Conservation (phyloP, 2,329 filamentous ascomycete species). For the Fusarium sp. region DNA sequence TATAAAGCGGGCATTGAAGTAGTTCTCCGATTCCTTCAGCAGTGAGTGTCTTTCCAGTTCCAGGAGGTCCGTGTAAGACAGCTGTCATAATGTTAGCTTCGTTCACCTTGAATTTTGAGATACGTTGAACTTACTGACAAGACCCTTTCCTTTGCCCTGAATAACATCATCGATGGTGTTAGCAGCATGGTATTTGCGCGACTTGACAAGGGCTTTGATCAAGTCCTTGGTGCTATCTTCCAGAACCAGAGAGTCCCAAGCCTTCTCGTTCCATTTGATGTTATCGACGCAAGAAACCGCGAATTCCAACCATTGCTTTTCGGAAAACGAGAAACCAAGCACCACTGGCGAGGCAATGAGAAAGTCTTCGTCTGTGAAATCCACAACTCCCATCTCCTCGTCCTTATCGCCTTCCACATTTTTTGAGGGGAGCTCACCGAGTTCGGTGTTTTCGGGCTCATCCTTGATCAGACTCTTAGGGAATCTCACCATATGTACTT, state of each 20-base stretch:
- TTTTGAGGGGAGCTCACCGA: conserved; percentile 64
- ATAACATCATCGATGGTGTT: conserved; percentile 87
- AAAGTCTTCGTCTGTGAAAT: conserved; percentile 85
- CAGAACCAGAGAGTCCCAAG: conserved; percentile 85
- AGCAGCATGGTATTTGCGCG: conserved; percentile 84
- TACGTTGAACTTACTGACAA: conserved; percentile 67
- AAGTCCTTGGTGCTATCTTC: conserved; percentile 71
- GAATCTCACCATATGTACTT: conserved; percentile 50
- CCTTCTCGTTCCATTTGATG: conserved; percentile 85
- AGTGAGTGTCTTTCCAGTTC: conserved; percentile 89
- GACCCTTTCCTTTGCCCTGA: conserved; percentile 86
- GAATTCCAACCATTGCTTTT: conserved; percentile 93
- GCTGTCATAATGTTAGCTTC: conserved; percentile 51
- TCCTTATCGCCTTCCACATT: conserved; percentile 3
- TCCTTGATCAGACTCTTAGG: conserved; percentile 50
- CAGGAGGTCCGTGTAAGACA: conserved; percentile 86
- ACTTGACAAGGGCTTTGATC: conserved; percentile 82
- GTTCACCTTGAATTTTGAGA: background rate
- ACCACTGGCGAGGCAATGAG: conserved; percentile 87
- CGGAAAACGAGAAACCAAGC: conserved; percentile 86
- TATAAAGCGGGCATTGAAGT: conserved; percentile 84
- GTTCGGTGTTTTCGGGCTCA: conserved; percentile 58
- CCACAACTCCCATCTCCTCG: conserved; percentile 34
- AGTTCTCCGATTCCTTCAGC: conserved; percentile 89
- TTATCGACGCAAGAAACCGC: conserved; percentile 82